A percentile compares a stretch with the other conserved stretches of the same genome.
Conservation (phyloP, 192 early-diverging fungal genomes). For the Thoreauomyces humboldtii region DNA sequence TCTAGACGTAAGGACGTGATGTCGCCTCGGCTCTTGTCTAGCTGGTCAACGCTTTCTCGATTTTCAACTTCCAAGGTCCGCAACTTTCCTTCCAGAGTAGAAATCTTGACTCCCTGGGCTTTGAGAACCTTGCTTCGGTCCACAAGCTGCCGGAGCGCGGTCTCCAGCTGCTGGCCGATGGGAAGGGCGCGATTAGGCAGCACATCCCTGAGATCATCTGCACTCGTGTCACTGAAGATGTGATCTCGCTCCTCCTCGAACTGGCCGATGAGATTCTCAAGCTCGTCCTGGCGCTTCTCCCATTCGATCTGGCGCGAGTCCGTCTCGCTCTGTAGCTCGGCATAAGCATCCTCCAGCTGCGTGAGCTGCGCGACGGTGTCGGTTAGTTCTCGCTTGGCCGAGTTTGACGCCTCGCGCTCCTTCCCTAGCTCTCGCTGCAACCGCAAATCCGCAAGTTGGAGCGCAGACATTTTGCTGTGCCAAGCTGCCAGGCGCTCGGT, state of each 20-base stretch:
- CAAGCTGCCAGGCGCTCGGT: conserved; percentile 41
- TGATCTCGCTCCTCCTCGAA: conserved; percentile 50
- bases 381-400: conserved; percentile 29
- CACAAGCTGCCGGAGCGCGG: conserved; percentile 39
- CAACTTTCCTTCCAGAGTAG: conserved; percentile 32
- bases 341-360: conserved; percentile 16
- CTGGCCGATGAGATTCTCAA: conserved; percentile 33
- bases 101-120: conserved; percentile 42
- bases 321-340: conserved; percentile 27
- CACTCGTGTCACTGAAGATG: conserved; percentile 37
- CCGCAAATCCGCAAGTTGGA: conserved; percentile 37
- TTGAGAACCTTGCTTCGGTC: conserved; percentile 35
- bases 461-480: conserved; percentile 44
- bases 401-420: conserved; percentile 23
- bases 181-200: conserved; percentile 48
- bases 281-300: conserved; percentile 45
- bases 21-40: conserved; percentile 16
- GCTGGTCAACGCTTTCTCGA: conserved; percentile 20
- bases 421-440: conserved; percentile 38
- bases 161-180: conserved; percentile 51
- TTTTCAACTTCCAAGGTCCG: conserved; percentile 17
- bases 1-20: conserved; percentile 28
- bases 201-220: conserved; percentile 34
- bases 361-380: conserved; percentile 3
- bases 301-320: conserved; percentile 47